Evolutionary conservation across 192 early-diverging fungal genomes (phyloP), one percentile per base, ranked within the genome.

Genomic region (Radiomyces spectabilis): DNA sequence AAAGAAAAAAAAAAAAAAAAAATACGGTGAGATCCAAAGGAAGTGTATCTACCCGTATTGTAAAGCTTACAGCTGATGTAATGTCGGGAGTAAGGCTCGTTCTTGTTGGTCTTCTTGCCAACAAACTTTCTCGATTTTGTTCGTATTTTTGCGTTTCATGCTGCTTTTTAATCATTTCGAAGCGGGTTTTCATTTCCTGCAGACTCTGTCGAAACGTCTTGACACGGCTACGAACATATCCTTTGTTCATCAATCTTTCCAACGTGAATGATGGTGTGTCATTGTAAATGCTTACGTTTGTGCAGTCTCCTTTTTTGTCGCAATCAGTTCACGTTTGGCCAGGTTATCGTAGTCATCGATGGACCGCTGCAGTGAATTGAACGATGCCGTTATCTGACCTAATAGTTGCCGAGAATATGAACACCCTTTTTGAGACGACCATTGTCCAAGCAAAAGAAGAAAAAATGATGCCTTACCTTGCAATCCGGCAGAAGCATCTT

Each of bases 291-390:
- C 60, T 53, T 74, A 81, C 79, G 59, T 62, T 18, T 77, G 54
- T 1, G 76, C 79, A 6, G 68, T 74, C 35, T 81, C 76, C 53
- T 73, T 70, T 38, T 81, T 81, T 18, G 54, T 67, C 4, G 73
- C 54, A 15, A 81, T 71, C 51, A 81, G 65, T 49, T 81, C 79
- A 53, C 75, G 63, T 49, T 74, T 76, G 37, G 79, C 76, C 44
- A 77, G 57, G 35, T 55, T 49, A 21, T 78, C 79, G 56, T 78
- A 81, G 45, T 81, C 76, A 57, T 78, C 79, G 35, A 81, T 81
- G 4, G 74, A 73, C 13, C 76, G 63, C 49, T 78, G 70, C 43
- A 81, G 59, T 13, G 76, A 66, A 33, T 56, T 66, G 37, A 75
- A 61, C 31, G 68, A 62, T 2, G 61, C 79, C 12, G 79, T 52